A percentile compares a stretch with the other conserved stretches of the same genome.
These are phyloP conservation scores for Rhododendron griersonianum DNA, from an alignment of 148 eudicot species.

Conservation along the genomic window DNA sequence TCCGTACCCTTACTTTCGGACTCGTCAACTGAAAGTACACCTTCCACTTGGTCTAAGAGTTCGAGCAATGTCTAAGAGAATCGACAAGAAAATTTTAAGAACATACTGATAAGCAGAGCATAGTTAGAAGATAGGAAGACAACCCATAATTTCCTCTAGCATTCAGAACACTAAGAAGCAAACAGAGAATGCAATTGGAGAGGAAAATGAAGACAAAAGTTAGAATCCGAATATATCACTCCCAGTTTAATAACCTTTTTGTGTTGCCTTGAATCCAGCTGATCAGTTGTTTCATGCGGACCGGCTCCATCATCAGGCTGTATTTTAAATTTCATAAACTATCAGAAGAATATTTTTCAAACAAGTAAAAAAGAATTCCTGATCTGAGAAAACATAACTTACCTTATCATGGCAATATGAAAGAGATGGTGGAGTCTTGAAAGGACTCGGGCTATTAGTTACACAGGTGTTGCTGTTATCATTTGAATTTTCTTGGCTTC, in stretches of 20 bases:
- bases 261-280: constrained; percentile 60
- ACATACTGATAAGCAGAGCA: neutral
- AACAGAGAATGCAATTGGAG: constrained; percentile 8
- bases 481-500: constrained; percentile 18
- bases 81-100: neutral
- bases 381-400: constrained; percentile 6
- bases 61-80: constrained; percentile 72
- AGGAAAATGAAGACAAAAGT: neutral
- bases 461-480: constrained; percentile 24
- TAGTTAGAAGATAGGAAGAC: neutral
- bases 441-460: constrained; percentile 55
- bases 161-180: neutral
- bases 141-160: neutral
- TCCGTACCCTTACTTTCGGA: constrained; percentile 19
- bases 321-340: constrained; percentile 17
- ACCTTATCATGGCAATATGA: constrained; percentile 71
- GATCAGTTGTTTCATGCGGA: constrained; percentile 28
- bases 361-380: neutral
- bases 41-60: constrained; percentile 86
- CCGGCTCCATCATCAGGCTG: constrained; percentile 43
- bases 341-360: constrained; percentile 5
- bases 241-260: constrained; percentile 51
- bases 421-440: constrained; percentile 80
- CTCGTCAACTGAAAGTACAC: constrained; percentile 61
- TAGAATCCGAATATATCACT: neutral